phyloP scores from a whole-genome alignment of 1,284 basidiomycete species.

The Moniliophthora roreri region DNA sequence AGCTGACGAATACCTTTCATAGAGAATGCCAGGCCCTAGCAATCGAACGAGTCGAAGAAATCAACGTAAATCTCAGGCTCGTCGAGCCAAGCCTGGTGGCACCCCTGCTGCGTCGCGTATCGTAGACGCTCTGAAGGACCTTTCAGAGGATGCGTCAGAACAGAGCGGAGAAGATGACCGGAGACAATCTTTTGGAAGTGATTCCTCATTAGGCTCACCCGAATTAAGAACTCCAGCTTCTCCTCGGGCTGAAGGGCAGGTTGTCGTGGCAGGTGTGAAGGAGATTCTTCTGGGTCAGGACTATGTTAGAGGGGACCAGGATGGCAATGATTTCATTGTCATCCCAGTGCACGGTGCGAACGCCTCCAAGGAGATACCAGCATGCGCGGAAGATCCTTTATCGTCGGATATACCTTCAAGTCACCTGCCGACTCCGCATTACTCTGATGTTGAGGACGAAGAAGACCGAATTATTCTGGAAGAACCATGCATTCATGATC shows the following conservation, averaged over 20 bases:
- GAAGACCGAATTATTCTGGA: slow-evolving; percentile 22
- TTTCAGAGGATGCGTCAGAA: slow-evolving; percentile 5
- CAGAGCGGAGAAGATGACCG: not conserved
- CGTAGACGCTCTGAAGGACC: not conserved
- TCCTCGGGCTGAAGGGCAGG: not conserved
- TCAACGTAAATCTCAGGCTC: slow-evolving; percentile 13
- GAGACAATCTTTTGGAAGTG: slow-evolving; percentile 1
- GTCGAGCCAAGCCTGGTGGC: slow-evolving; percentile 7
- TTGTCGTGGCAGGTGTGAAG: too few species aligned
- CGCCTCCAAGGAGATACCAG: too few species aligned
- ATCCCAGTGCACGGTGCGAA: too few species aligned
- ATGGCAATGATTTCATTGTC: too few species aligned
- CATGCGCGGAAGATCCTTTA: too few species aligned
- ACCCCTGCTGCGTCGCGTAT: not conserved
- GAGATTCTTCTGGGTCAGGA: too few species aligned
- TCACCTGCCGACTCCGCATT: not conserved
- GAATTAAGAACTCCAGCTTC: not conserved
- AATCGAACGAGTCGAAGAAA: slow-evolving; percentile 11
- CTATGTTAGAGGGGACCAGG: too few species aligned
- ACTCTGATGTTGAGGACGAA: not conserved
- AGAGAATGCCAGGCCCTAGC: slow-evolving; percentile 13
- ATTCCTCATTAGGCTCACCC: not conserved
- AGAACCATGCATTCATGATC: slow-evolving; percentile 65
- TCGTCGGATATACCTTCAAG: not conserved
- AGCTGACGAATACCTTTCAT: not conserved